Evolutionary conservation across 192 early-diverging fungal genomes (phyloP), one percentile per base, ranked within the genome.

Genomic region (Paraglomus brasilianum): DNA sequence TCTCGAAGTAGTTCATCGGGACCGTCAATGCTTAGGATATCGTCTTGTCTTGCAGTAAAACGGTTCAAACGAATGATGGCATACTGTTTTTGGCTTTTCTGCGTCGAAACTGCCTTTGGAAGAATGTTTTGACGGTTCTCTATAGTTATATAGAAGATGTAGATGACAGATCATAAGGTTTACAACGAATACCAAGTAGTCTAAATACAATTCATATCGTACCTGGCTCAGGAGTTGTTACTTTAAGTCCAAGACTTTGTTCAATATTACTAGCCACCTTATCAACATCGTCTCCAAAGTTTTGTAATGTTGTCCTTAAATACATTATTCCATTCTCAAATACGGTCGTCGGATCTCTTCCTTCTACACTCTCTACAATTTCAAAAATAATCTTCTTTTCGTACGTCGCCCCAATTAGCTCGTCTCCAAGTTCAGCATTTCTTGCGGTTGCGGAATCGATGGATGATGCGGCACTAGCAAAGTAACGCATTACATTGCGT

Each of bases 261-360:
- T 56, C 53, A 56, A 56, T 1, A 21, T 56, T 11, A 17, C 19
- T 30, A 17, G 53, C 53, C 11, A 21, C 53, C 21, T 56, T 10
- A 56, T 56, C 53, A 56, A 56, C 21, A 24, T 22, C 36, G 11
- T 56, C 53, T 56, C 53, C 53, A 21, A 56, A 56, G 2, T 56
- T 1, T 56, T 56, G 19, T 4, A 4, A 17, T 30, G 53, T 56
- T 21, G 53, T 56, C 21, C 53, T 56, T 21, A 56, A 11, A 6
- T 56, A 56, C 53, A 56, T 56, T 17, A 56, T 30, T 1, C 53
- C 53, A 11, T 56, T 17, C 21, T 56, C 53, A 21, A 56, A 56
- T 19, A 2, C 15, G 1, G 53, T 56, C 10, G 11, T 56, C 17
- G 53, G 53, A 56, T 56, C 53, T 30, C 53, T 17, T 10, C 53